Evolutionary conservation across 805 yeast species (phyloP).

Genomic region (Pichia californica): DNA sequence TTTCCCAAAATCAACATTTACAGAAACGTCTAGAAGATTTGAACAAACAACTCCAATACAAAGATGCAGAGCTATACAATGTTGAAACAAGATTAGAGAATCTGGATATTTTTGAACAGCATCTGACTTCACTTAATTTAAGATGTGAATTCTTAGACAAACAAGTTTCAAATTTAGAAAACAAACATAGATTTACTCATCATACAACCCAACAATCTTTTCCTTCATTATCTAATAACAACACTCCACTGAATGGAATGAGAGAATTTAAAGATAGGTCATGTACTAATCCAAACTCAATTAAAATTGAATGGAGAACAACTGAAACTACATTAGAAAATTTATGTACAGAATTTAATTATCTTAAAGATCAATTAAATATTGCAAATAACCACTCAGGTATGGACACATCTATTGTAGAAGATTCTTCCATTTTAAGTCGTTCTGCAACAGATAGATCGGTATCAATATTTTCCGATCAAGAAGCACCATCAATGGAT

Average conservation of each 20-base stretch:
- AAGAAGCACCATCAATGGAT: conserved; percentile 7
- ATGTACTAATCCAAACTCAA: conserved; percentile 4
- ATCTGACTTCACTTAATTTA: conserved; percentile 26
- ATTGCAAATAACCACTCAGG: conserved; percentile 16
- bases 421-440: neutral
- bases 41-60: conserved; percentile 15
- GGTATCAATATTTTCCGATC: conserved; percentile 9
- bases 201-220: too few species aligned
- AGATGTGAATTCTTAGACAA: conserved; percentile 31
- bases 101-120: conserved; percentile 24
- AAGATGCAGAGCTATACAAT: conserved; percentile 20
- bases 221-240: neutral
- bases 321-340: conserved; percentile 42
- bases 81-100: conserved; percentile 22
- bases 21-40: conserved; percentile 14
- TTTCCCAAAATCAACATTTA: conserved; percentile 13
- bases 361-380: conserved; percentile 25
- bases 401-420: neutral
- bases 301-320: conserved; percentile 38
- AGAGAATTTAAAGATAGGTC: conserved; percentile 1
- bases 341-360: conserved; percentile 34
- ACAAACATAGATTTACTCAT: conserved; percentile 13
- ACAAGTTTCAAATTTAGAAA: conserved; percentile 27
- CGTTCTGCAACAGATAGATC: neutral
- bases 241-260: neutral